Conservation (phyloP, 768 basidiomycete genomes). For the Heimioporus sp. region DNA sequence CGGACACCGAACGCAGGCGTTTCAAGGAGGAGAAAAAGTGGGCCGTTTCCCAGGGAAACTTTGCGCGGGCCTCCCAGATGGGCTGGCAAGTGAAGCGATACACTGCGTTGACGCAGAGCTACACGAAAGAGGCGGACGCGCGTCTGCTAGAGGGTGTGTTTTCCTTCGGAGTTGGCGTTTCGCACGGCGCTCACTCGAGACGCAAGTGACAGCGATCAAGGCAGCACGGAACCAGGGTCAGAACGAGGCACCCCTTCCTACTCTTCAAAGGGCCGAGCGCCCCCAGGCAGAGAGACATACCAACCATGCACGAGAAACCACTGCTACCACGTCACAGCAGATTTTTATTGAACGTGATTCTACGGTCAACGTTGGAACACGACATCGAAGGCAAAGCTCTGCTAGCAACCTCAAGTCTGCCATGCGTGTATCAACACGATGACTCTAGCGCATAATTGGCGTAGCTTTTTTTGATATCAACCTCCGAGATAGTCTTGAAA, state of each 20-base stretch:
- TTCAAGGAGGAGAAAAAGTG: slow-evolving; percentile 87
- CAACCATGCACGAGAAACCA: slow-evolving; percentile 27
- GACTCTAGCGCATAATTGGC: neutral
- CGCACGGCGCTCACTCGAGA: slow-evolving; percentile 5
- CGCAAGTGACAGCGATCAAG: slow-evolving; percentile 27
- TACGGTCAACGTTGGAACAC: slow-evolving; percentile 28
- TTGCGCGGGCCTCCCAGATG: slow-evolving; percentile 72
- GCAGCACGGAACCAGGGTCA: slow-evolving; percentile 18
- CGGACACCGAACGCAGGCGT: slow-evolving; percentile 78
- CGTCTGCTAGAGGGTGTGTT: slow-evolving; percentile 60
- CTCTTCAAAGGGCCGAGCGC: slow-evolving; percentile 23
- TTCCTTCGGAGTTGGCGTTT: neutral
- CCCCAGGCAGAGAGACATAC: slow-evolving; percentile 23
- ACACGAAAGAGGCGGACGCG: slow-evolving; percentile 72
- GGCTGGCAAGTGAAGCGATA: slow-evolving; percentile 84
- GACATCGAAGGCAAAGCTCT: slow-evolving; percentile 31
- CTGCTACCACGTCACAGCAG: slow-evolving; percentile 18
- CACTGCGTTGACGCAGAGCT: slow-evolving; percentile 76
- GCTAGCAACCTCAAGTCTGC: slow-evolving; percentile 36
- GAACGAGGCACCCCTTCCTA: slow-evolving; percentile 10
- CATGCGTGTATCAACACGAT: slow-evolving; percentile 35
- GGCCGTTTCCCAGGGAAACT: slow-evolving; percentile 78
- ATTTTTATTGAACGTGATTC: slow-evolving; percentile 30
- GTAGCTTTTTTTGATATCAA: slow-evolving; percentile 6
- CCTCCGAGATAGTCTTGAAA: slow-evolving; percentile 8